These are phyloP conservation scores for Chrysoporthe austroafricana DNA, from an alignment of 2,329 filamentous ascomycete species.

Conservation along the genomic window DNA sequence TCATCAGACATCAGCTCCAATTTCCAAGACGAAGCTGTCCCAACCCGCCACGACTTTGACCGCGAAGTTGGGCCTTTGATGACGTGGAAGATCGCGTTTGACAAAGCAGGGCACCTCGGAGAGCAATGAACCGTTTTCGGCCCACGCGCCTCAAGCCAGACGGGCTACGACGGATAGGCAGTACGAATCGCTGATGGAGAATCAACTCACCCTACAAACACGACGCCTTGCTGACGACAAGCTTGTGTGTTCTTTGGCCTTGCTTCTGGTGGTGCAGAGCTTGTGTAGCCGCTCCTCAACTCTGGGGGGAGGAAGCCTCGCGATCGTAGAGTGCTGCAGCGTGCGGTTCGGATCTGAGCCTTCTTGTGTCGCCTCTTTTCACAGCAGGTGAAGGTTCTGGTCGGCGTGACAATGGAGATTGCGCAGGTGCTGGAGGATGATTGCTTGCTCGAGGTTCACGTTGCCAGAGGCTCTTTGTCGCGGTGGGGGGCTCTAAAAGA, in stretches of 20 bases:
- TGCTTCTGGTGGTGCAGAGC: constrained; percentile 10
- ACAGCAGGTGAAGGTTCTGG: not conserved
- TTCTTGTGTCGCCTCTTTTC: not conserved
- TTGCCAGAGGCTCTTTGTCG: not conserved
- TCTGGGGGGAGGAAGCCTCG: not conserved
- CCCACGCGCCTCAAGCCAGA: not conserved
- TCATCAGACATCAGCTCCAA: constrained; percentile 25
- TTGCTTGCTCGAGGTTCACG: not conserved
- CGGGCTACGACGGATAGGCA: not conserved
- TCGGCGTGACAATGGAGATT: not conserved
- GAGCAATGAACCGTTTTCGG: not conserved
- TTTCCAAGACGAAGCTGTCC: not conserved
- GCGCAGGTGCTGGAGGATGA: not conserved
- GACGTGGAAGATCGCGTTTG: constrained; percentile 16
- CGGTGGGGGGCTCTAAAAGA: not conserved
- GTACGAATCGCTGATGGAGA: not conserved
- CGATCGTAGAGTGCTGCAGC: not conserved
- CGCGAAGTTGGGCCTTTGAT: constrained; percentile 8
- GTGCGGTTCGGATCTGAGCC: not conserved
- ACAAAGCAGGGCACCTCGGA: constrained; percentile 2
- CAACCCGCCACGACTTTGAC: not conserved
- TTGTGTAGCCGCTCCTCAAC: not conserved
- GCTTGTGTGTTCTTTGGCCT: not conserved
- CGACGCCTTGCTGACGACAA: not conserved
- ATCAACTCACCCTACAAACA: constrained; percentile 17